Evolutionary conservation across 768 basidiomycete species (phyloP).

Genomic region (Dentipellis fragilis): DNA sequence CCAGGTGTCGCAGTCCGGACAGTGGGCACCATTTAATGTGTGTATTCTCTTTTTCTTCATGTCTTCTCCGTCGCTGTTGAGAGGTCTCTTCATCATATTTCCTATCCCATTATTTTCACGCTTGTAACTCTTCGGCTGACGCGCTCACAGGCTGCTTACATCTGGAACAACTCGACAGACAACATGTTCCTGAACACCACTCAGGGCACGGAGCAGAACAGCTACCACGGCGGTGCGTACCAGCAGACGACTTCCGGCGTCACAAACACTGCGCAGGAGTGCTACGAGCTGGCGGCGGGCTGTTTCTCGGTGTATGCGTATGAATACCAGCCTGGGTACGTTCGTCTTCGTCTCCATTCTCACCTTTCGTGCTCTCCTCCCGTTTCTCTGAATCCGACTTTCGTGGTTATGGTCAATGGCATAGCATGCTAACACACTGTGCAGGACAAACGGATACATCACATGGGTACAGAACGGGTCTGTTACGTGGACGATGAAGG

Average conservation of each 20-base stretch:
- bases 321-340: slow-evolving; percentile 57
- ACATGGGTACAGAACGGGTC: slow-evolving; percentile 70
- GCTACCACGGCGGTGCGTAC: slow-evolving; percentile 54
- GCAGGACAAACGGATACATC: slow-evolving; percentile 48
- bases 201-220: slow-evolving; percentile 44
- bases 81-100: too few species aligned
- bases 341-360: slow-evolving; percentile 15
- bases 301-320: slow-evolving; percentile 77
- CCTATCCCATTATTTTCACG: too few species aligned
- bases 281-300: slow-evolving; percentile 52
- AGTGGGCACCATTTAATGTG: slow-evolving; percentile 51
- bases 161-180: slow-evolving; percentile 50
- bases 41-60: background rate
- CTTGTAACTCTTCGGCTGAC: background rate
- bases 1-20: slow-evolving; percentile 76
- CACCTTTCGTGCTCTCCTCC: background rate
- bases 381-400: background rate
- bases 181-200: slow-evolving; percentile 52
- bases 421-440: background rate
- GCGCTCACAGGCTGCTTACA: slow-evolving; percentile 58
- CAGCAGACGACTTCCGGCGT: slow-evolving; percentile 79
- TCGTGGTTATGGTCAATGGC: background rate
- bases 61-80: too few species aligned
- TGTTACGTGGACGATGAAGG: slow-evolving; percentile 67
- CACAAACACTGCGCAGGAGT: slow-evolving; percentile 52